These are phyloP conservation scores for Coemansia furcata DNA, from an alignment of 192 early-diverging fungal species.

Conservation along the genomic window DNA sequence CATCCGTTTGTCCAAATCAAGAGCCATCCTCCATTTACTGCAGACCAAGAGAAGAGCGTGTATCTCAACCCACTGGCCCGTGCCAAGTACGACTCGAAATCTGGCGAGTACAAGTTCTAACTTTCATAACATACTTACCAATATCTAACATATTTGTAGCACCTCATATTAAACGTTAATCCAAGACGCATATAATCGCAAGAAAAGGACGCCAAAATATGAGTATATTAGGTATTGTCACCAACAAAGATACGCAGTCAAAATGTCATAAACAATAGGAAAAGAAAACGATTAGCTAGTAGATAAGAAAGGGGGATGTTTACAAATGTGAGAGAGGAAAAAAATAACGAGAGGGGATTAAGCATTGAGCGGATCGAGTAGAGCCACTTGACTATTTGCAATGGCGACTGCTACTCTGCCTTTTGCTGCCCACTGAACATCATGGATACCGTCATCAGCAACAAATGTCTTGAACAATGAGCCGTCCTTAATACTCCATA, in stretches of 20 bases:
- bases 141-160: too few species aligned
- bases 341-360: background rate
- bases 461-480: slow-evolving; percentile 36
- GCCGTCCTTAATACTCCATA: slow-evolving; percentile 62
- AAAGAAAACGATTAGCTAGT: background rate
- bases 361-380: slow-evolving; percentile 35
- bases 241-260: background rate
- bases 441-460: slow-evolving; percentile 50
- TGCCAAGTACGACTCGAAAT: slow-evolving; percentile 12
- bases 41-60: slow-evolving; percentile 17
- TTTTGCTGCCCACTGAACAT: slow-evolving; percentile 49
- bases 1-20: slow-evolving; percentile 33
- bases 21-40: slow-evolving; percentile 19
- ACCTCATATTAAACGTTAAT: too few species aligned
- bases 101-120: slow-evolving; percentile 24
- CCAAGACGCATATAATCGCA: too few species aligned
- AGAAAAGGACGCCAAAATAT: too few species aligned
- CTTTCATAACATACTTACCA: background rate
- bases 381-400: slow-evolving; percentile 33
- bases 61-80: slow-evolving; percentile 29
- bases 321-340: slow-evolving; percentile 1
- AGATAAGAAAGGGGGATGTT: background rate
- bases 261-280: background rate
- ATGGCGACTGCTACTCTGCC: slow-evolving; percentile 41
- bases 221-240: too few species aligned